phyloP scores from a whole-genome alignment of 2,329 filamentous ascomycete genomes.

The Talaromyces amestolkiae region DNA sequence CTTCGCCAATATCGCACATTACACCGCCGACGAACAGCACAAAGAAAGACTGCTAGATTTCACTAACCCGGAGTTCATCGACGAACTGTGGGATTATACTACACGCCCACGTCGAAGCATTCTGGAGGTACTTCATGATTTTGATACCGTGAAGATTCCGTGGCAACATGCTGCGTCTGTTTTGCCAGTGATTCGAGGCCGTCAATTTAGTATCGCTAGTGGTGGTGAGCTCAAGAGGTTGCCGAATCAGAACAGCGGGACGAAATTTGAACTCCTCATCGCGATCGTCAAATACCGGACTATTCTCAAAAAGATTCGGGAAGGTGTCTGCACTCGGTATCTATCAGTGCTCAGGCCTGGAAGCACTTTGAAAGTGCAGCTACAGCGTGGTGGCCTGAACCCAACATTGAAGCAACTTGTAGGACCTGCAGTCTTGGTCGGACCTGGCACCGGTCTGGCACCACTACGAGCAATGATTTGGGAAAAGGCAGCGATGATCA shows the following conservation, averaged over 20 bases:
- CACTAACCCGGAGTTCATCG: constrained; percentile 71
- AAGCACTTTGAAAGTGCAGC: constrained; percentile 58
- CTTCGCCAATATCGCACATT: constrained; percentile 73
- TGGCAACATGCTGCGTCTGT: constrained; percentile 68
- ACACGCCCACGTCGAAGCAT: constrained; percentile 86
- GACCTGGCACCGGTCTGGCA: constrained; percentile 82
- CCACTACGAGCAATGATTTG: constrained; percentile 79
- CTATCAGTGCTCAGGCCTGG: constrained; percentile 62
- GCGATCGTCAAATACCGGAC: constrained; percentile 91
- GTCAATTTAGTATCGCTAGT: constrained; percentile 90
- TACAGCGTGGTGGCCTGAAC: constrained; percentile 55
- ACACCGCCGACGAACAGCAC: constrained; percentile 69
- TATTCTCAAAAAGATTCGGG: constrained; percentile 75
- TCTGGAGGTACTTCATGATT: constrained; percentile 87
- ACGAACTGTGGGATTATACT: constrained; percentile 95
- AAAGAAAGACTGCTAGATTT: constrained; percentile 82
- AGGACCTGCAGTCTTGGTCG: constrained; percentile 70
- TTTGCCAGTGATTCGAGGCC: constrained; percentile 78
- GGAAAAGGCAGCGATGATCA: constrained; percentile 56
- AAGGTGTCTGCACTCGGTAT: constrained; percentile 89
- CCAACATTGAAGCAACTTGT: constrained; percentile 47
- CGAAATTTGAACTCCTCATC: constrained; percentile 68
- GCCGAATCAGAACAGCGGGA: constrained; percentile 43
- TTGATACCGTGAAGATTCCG: constrained; percentile 77
- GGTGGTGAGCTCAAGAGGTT: constrained; percentile 54